These are phyloP conservation scores for Cryptosporidium andersoni DNA, from an alignment of 169 alveolate species.

Conservation along the genomic window DNA sequence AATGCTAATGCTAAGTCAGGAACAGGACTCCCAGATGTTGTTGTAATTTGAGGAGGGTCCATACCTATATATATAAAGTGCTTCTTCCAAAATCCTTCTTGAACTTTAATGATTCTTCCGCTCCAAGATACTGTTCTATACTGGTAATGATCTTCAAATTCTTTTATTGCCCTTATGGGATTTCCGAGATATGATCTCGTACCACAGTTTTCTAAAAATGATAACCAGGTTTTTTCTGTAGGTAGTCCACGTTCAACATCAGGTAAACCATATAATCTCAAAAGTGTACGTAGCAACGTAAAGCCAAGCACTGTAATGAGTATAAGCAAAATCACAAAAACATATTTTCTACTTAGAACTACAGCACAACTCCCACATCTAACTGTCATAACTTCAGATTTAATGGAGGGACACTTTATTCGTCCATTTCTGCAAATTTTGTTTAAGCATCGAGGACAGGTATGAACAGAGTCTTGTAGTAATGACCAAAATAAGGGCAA, in stretches of 20 bases:
- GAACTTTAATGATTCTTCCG: conserved; percentile 71
- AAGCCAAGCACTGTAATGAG: conserved; percentile 27
- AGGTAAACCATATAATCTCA: conserved; percentile 63
- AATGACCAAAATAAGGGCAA: conserved; percentile 71
- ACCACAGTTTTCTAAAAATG: conserved; percentile 65
- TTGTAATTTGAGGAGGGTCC: conserved; percentile 57
- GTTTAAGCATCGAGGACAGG: conserved; percentile 71
- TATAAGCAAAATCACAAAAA: conserved; percentile 12
- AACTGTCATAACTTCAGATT: conserved; percentile 69
- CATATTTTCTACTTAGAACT: conserved; percentile 68
- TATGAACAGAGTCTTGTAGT: conserved; percentile 73
- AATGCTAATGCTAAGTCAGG: conserved; percentile 68
- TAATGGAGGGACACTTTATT: conserved; percentile 66
- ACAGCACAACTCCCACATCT: conserved; percentile 73
- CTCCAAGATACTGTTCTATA: conserved; percentile 71
- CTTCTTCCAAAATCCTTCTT: conserved; percentile 71
- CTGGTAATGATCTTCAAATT: conserved; percentile 66
- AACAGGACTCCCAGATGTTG: conserved; percentile 53
- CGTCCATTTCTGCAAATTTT: conserved; percentile 66
- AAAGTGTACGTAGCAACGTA: conserved; percentile 37
- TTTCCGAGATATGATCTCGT: conserved; percentile 71
- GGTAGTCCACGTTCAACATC: conserved; percentile 70
- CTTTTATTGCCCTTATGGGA: conserved; percentile 68
- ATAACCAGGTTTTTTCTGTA: conserved; percentile 70
- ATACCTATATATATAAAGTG: conserved; percentile 69